Base-by-base conservation (phyloP, 2,329 filamentous ascomycete species). In the Exophiala aquamarina region DNA sequence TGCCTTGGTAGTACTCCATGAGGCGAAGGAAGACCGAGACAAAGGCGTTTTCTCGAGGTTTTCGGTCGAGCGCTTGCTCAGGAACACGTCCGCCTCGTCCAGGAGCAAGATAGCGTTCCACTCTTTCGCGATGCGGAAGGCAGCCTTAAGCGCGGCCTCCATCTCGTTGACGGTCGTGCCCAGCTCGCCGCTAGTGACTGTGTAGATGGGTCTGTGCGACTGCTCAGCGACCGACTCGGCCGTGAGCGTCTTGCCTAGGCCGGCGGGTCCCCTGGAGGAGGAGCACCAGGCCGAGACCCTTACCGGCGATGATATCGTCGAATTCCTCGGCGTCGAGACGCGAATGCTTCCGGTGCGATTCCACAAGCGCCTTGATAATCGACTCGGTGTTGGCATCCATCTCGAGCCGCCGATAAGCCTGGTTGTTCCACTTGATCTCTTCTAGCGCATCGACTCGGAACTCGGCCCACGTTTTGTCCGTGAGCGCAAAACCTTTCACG, bases 181-280 rank as follows among this genome's bases (percentile, higher is more conserved):
- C 0, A 75, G 60, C 29, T 70, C 69, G 1, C 68, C 68, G 2
- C 66, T 66, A 4, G 66, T 68, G 44, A 74, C 63, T 0, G 59
- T 46, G 46, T 70, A 73, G 0, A 76, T 58, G 0, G 70, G 71
- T 3, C 65, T 65, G 2, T 63, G 56, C 1, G 66, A 58, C 3
- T 63, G 55, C 32, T 73, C 71, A 1, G 70, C 69, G 0, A 74
- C 66, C 18, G 63, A 61, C 35, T 69, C 65, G 1, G 66, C 69
- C 2, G 68, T 71, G 23, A 66, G 60, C 1, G 67, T 69, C 57
- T 71, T 71, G 4, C 69, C 68, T 2, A 66, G 67, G 1, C 68
- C 67, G 0, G 68, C n/a, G 66, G 1, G 60, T 59, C 0, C 68
- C 68, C 41, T 63, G 63, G 47, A 71, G 60, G 3, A 71, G 61